Evolutionary conservation across 1,284 basidiomycete species (phyloP), one percentile per base, ranked within the genome.

Genomic region (Naganishia albida): DNA sequence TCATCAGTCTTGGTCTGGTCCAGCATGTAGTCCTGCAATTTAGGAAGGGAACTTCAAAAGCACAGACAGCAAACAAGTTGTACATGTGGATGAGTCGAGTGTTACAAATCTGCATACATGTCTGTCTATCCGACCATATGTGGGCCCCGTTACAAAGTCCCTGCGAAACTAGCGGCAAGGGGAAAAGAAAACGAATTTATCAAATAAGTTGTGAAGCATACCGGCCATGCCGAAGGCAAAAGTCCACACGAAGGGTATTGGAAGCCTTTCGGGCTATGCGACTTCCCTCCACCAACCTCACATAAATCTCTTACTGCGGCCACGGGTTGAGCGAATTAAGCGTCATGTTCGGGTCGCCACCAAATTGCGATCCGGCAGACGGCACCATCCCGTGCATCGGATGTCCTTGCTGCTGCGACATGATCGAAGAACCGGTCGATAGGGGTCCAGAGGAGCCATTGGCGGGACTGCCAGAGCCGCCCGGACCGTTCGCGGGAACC

Each of bases 251-350:
- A 51, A n/a, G n/a, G n/a, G n/a, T n/a, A n/a, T n/a, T n/a, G n/a
- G n/a, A n/a, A n/a, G n/a, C n/a, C n/a, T n/a, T n/a, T n/a, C n/a
- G n/a, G n/a, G n/a, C n/a, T n/a, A n/a, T n/a, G n/a, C n/a, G n/a
- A n/a, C n/a, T n/a, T 34, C 34, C 6, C 34, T 34, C 4, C 10
- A 10, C 46, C 13, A 8, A 30, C 26, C 49, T 16, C 25, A 10
- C 25, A n/a, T 28, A 13, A 51, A 13, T 6, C 13, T 28, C 25
- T 30, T 50, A 60, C 57, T 34, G 57, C 15, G 43, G 57, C 57
- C 57, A 60, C 34, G 57, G 49, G 26, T 60, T 60, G 23, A 60
- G 57, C 46, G 57, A 60, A 26, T 60, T 60, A 34, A 60, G 57
- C 38, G 57, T 60, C 57, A 60, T 60, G n/a, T 60, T 60, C 20